phyloP scores from a whole-genome alignment of 306 rosid species.

The Lathyrus oleraceus region DNA sequence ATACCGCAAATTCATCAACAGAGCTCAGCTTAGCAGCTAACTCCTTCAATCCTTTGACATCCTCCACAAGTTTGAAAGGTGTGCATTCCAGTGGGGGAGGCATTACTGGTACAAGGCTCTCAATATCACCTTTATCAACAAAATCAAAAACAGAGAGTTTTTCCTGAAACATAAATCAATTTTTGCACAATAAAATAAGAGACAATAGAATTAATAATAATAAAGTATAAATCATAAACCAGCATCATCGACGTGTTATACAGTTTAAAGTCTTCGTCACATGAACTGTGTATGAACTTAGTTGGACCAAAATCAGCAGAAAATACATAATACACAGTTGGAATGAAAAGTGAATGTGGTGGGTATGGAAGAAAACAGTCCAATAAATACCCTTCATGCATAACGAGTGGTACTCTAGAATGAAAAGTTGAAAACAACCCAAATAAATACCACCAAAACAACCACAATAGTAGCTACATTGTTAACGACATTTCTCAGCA shows the following conservation, averaged over 20 bases:
- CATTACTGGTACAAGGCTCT: slow-evolving; percentile 49
- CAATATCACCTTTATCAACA: slow-evolving; percentile 62
- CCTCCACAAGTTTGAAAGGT: slow-evolving; percentile 82
- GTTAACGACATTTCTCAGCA: background rate
- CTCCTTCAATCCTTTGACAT: slow-evolving; percentile 80
- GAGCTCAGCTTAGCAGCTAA: slow-evolving; percentile 70
- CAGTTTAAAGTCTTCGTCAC: background rate
- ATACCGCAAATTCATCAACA: slow-evolving; percentile 89
- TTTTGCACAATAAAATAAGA: slow-evolving; percentile 6
- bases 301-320: background rate
- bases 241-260: background rate
- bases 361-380: background rate
- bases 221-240: background rate
- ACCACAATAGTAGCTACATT: slow-evolving; percentile 15
- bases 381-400: background rate
- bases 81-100: slow-evolving; percentile 62
- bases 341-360: background rate
- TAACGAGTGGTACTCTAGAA: slow-evolving; percentile 1
- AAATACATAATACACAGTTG: background rate
- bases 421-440: slow-evolving; percentile 18
- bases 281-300: background rate
- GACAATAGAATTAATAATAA: background rate
- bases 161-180: slow-evolving; percentile 56
- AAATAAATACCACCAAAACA: slow-evolving; percentile 4
- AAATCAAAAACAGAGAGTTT: slow-evolving; percentile 62